Evolutionary conservation across 495 filamentous ascomycete genomes (phyloP), one percentile per base, ranked within the genome.

Genomic region (Penicillium longicatenatum): DNA sequence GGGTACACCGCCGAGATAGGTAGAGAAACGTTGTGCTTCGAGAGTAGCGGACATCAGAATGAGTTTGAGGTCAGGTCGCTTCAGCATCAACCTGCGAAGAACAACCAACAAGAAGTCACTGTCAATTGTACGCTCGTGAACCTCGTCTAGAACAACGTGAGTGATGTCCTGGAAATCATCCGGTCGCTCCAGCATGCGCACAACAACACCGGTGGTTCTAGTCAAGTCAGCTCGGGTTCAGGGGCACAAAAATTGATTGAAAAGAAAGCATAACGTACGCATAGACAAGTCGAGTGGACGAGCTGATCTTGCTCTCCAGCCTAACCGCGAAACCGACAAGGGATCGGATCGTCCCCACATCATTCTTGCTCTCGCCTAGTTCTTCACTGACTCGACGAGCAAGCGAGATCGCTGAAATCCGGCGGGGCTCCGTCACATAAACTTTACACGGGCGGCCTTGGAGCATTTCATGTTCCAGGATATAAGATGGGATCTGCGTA

Each of bases 41-140:
- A 97, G 87, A 3, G 94, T 98, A 6, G 94, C 94, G 50, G 93
- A 97, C 94, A 97, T 98, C 24, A 98, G 81, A 30, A 98, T 80
- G 29, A 98, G 88, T 62, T 87, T 88, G 45, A 97, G 73, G 45
- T 92, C 84, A 48, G 86, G 88, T 48, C 91, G 80, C 52, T 80
- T 80, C 20, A 80, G 60, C 66, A 96, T 81, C 16, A 97, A 76
- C 60, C 92, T 89, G 61, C 90, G 89, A 21, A 98, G 81, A 3
- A 97, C 87, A 57, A 97, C 90, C 12, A 98, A 77, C 19, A 98
- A 78, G 70, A 98, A 97, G 61, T 98, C 94, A 52, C 90, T 95
- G 70, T 97, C 94, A 59, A 98, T 97, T 19, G 89, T 89, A 52
- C 93, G 84, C 63, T 98, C 93, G 70, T 98, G 93, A 4, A 97